Base-by-base conservation (phyloP, 1,284 basidiomycete species). In the Phaffia rhodozyma region DNA sequence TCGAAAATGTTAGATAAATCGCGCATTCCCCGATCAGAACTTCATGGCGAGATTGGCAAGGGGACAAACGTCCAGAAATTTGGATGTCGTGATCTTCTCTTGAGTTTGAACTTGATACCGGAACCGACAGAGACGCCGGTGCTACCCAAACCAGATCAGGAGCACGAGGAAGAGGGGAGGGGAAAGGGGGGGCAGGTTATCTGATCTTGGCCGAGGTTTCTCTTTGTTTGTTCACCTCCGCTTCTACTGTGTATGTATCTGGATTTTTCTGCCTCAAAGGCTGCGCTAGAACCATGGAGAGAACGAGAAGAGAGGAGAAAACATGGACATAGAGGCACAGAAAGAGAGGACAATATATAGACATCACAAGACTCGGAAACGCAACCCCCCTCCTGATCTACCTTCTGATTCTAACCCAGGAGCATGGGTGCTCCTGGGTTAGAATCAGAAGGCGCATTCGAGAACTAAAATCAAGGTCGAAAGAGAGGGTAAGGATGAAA, bases 41-140 rank as follows among this genome's bases (percentile, higher is more conserved):
- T 71, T 23, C 69, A 75, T 32, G 76, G 74, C 32, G 62, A 62
- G 4, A 67, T 73, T 9, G 73, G 70, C 1, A 66, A 72, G 67
- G 76, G 76, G 18, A 75, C 75, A 4, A 69, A 73, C 53, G 71
- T 69, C 2, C 76, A 77, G 56, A 75, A 75, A 63, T 75, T 69
- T 69, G 38, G 7, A 2, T 43, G 38, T 43, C 38, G 16, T 43
- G 38, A 43, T 16, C 38, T 43, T 43, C 38, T 43, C 13, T 11
- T 5, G 16, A 43, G 38, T 43, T 43, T 43, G 38, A 43, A 43
- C 13, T 16, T 43, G 32, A 5, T 34, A 9, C 32, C 32, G 32
- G 32, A 34, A 5, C 4, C 32, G 9, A 34, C 32, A 34, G 32
- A 34, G 9, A 34, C 32, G 32, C 32, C 32, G 5, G 54, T 25